These are phyloP conservation scores for Dictyostelium brefeldianum DNA, from an alignment of 78 protist species.

Conservation along the genomic window DNA sequence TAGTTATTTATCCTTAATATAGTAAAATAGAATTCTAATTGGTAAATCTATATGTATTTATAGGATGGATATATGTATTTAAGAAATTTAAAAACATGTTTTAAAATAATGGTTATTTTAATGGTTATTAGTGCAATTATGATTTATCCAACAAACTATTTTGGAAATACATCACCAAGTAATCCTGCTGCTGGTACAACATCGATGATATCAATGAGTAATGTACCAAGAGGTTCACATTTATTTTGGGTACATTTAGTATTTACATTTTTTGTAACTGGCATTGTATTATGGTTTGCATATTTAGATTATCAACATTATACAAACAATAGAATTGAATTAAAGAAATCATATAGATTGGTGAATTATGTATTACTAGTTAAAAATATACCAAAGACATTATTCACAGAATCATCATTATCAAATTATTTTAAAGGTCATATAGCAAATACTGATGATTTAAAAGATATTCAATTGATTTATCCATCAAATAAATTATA, in stretches of 20 bases:
- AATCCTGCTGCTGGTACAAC: background rate
- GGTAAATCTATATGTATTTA: too few relatives aligned
- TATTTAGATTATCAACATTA: conserved; percentile 6
- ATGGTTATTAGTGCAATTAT: conserved; percentile 12
- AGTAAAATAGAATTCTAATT: too few relatives aligned
- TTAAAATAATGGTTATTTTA: background rate
- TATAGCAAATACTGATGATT: background rate
- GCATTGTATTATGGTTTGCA: conserved; percentile 17
- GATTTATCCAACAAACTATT: conserved; percentile 31
- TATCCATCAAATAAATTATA: background rate
- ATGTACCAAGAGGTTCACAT: conserved; percentile 4
- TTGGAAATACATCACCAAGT: conserved; percentile 8
- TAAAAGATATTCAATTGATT: background rate
- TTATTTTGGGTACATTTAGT: conserved; percentile 40
- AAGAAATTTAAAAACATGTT: conserved; percentile 30
- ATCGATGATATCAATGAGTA: conserved; percentile 20
- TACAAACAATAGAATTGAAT: background rate
- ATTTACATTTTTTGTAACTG: conserved; percentile 32
- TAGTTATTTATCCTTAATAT: too few relatives aligned
- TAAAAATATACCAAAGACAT: background rate
- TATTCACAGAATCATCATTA: background rate
- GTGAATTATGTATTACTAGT: background rate
- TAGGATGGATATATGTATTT: conserved; percentile 61
- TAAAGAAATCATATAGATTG: background rate
- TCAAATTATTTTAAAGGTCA: background rate